A percentile compares a stretch with the other conserved stretches of the same genome.
phyloP scores from a whole-genome alignment of 2,329 filamentous ascomycete species.

The Phaeosphaeriaceae sp. region DNA sequence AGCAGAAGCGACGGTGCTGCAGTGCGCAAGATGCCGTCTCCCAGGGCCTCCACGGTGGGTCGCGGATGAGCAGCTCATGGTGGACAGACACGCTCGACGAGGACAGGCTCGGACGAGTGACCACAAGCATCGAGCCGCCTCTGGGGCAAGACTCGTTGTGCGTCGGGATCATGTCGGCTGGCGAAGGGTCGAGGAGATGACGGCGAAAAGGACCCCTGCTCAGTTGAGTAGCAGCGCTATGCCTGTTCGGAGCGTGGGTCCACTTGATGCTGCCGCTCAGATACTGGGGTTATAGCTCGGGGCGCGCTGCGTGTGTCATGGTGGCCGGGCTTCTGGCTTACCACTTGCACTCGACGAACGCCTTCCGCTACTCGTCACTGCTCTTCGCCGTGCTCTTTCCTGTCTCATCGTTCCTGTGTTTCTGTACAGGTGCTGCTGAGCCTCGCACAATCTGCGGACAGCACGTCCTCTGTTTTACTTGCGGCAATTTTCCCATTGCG shows the following conservation, averaged over 20 bases:
- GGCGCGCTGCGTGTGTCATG: constrained; percentile 37
- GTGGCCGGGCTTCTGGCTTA: constrained; percentile 40
- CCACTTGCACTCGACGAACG: constrained; percentile 12
- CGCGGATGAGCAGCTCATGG: constrained; percentile 5
- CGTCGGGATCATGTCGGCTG: constrained; percentile 11
- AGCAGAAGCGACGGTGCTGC: background rate
- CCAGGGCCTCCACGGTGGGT: constrained; percentile 16
- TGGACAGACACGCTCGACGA: background rate
- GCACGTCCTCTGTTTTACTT: background rate
- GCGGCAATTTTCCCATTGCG: constrained; percentile 14
- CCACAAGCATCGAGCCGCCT: constrained; percentile 21
- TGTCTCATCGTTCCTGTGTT: background rate
- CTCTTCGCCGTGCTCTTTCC: constrained; percentile 9
- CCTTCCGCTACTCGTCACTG: constrained; percentile 14
- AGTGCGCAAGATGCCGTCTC: constrained; percentile 13
- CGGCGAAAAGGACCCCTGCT: constrained; percentile 26
- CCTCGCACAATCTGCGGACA: background rate
- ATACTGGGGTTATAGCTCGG: constrained; percentile 24
- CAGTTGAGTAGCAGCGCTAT: constrained; percentile 8
- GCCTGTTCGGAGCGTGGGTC: constrained; percentile 1
- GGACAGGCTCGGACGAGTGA: constrained; percentile 2
- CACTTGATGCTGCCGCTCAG: constrained; percentile 24
- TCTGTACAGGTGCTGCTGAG: background rate
- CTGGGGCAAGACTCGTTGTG: constrained; percentile 3
- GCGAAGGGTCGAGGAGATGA: background rate